A percentile compares a stretch with the other conserved stretches of the same genome.
These are phyloP conservation scores for Mycena haematopus DNA, from an alignment of 768 basidiomycete genomes.

Conservation along the genomic window DNA sequence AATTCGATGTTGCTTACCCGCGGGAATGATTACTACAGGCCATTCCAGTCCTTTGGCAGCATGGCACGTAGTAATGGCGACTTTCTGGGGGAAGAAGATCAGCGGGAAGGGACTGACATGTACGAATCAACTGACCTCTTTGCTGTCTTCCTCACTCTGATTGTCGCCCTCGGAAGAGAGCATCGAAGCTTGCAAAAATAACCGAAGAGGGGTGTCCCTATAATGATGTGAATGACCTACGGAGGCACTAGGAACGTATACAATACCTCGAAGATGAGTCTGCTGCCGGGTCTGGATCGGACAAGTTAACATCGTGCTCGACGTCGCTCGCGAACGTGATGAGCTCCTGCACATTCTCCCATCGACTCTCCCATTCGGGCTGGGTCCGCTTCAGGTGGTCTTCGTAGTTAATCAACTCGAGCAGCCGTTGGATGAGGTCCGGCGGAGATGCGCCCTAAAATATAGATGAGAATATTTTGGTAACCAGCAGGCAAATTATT, in stretches of 20 bases:
- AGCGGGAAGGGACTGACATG: not conserved
- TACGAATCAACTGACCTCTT: slow-evolving; percentile 43
- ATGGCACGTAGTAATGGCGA: slow-evolving; percentile 86
- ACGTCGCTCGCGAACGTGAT: slow-evolving; percentile 77
- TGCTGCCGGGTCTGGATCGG: slow-evolving; percentile 21
- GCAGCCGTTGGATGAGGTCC: slow-evolving; percentile 63
- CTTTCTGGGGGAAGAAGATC: slow-evolving; percentile 58
- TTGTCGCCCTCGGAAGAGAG: slow-evolving; percentile 81
- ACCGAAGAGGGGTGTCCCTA: slow-evolving; percentile 66
- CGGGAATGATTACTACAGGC: slow-evolving; percentile 86
- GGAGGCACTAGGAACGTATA: not conserved
- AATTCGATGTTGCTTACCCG: slow-evolving; percentile 47
- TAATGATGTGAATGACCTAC: not conserved
- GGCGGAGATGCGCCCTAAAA: slow-evolving; percentile 64
- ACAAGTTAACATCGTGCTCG: slow-evolving; percentile 40
- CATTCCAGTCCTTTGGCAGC: slow-evolving; percentile 92
- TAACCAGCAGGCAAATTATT: not conserved
- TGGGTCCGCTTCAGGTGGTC: slow-evolving; percentile 73
- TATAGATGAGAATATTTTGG: not conserved
- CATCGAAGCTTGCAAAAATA: slow-evolving; percentile 82
- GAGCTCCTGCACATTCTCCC: slow-evolving; percentile 89
- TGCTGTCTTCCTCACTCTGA: slow-evolving; percentile 55
- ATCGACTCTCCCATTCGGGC: slow-evolving; percentile 75
- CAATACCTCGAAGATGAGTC: not conserved
- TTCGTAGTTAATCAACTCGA: slow-evolving; percentile 68